Conservation (phyloP, 148 eudicot species). For the Heliosperma pusillum region DNA sequence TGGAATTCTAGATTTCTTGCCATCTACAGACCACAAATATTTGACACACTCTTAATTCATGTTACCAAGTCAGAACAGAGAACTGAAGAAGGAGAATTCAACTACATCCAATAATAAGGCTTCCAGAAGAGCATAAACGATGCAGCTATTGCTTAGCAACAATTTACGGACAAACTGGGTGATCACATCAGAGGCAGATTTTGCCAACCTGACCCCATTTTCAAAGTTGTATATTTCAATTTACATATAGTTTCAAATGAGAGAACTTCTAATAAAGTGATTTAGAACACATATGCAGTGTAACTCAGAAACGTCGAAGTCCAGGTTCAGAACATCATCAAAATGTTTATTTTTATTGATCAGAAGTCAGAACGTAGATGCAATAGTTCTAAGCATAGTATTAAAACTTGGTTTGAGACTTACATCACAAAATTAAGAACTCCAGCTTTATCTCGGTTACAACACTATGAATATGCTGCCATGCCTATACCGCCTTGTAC, state of each 20-base stretch:
- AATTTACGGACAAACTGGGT: background rate
- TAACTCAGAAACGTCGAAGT: background rate
- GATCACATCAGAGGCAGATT: background rate
- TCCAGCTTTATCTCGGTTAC: background rate
- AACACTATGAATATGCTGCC: background rate
- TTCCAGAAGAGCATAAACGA: background rate
- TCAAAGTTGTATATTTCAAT: background rate
- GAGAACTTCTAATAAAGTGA: background rate
- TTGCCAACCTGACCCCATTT: background rate
- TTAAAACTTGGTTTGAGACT: background rate
- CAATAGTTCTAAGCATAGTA: background rate
- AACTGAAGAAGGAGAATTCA: background rate
- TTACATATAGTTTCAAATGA: background rate
- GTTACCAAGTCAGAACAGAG: background rate
- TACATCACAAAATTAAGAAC: background rate
- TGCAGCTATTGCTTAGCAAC: background rate
- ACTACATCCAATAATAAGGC: background rate
- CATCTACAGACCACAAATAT: conserved; percentile 36
- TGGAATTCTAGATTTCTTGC: conserved; percentile 39
- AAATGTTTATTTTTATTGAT: background rate
- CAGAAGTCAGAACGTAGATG: background rate
- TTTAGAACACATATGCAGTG: background rate
- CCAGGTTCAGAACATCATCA: background rate
- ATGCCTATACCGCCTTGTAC: background rate
- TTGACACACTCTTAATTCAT: background rate